Evolutionary conservation across 2,329 filamentous ascomycete genomes (phyloP), one percentile per base, ranked within the genome.

Genomic region (Albophoma yamanashiensis): DNA sequence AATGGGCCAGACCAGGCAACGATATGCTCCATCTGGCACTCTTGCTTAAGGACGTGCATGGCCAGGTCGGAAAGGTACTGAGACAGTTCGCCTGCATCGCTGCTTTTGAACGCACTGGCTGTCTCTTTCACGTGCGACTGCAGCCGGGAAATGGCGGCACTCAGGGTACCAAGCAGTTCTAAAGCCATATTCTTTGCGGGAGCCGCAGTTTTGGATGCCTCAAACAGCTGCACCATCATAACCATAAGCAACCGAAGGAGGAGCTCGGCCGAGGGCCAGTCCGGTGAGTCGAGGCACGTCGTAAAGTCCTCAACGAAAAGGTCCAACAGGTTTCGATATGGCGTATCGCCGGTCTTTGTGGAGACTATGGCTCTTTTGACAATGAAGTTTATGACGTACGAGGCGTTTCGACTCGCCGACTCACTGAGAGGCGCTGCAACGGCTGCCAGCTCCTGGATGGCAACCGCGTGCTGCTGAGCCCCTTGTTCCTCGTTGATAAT

Each of bases 281-380:
- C 93, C 0, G 91, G 87, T 17, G 87, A 92, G 60, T 92, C 89
- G 8, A 99, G 79, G 53, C 96, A 95, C 22, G 85, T 88, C 36
- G 95, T 89, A 64, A 99, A 91, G 71, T 99, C 94, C 68, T 97
- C 92, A 0, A 95, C 89, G 67, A 99, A 97, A 22, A 97, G 84
- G 71, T 99, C 94, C 42, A 99, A 81, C 15, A 99, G 82, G 67
- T 96, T 96, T 52, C 94, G 87, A 70, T 95, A 97, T 0, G 94
- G 94, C n/a, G 93, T 89, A 66, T 99, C 94, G 17, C 92, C 92
- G 7, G 90, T 89, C 70, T 99, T 99, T 7, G 92, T 93, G 1
- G 93, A 93, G 45, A 86, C 90, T 67, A 93, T 84, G 20, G 94
- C 94, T 63, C 92, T 86, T 62, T 88, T 85, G 25, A 97, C 88